Conservation (phyloP, 2,329 filamentous ascomycete genomes). For the Nemania diffusa region DNA sequence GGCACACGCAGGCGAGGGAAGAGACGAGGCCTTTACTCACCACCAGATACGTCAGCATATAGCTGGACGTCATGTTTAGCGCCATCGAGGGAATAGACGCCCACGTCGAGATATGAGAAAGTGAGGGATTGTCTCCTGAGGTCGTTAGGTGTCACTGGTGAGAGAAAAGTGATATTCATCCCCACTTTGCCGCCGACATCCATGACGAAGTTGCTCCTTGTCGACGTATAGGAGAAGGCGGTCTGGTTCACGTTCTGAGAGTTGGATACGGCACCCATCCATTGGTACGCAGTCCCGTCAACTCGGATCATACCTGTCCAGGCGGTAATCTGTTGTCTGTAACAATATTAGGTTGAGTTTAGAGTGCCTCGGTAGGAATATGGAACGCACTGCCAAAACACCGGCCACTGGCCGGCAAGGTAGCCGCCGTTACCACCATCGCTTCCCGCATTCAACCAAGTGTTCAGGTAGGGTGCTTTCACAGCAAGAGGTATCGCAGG, state of each 20-base stretch:
- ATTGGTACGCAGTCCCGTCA: slow-evolving; percentile 71
- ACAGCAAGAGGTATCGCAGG: slow-evolving; percentile 78
- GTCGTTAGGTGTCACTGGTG: slow-evolving; percentile 74
- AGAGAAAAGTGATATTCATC: slow-evolving; percentile 76
- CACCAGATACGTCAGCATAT: slow-evolving; percentile 77
- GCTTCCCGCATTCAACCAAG: slow-evolving; percentile 72
- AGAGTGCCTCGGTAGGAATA: neutral
- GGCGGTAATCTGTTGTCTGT: slow-evolving; percentile 65
- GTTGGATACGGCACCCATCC: slow-evolving; percentile 70
- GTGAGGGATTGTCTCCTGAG: slow-evolving; percentile 73
- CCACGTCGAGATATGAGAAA: slow-evolving; percentile 76
- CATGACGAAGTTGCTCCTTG: slow-evolving; percentile 75
- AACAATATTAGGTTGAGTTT: slow-evolving; percentile 32
- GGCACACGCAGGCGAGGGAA: neutral
- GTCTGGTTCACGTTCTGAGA: slow-evolving; percentile 66
- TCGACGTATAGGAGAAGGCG: slow-evolving; percentile 76
- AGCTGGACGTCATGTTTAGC: slow-evolving; percentile 71
- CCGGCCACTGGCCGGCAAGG: slow-evolving; percentile 75
- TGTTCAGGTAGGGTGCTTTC: slow-evolving; percentile 77
- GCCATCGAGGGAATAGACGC: slow-evolving; percentile 71
- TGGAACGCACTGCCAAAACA: slow-evolving; percentile 72
- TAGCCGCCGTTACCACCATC: slow-evolving; percentile 72
- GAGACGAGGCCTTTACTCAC: slow-evolving; percentile 53
- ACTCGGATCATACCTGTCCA: slow-evolving; percentile 78
- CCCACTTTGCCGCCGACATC: slow-evolving; percentile 69